Evolutionary conservation across 441 rosid genomes (phyloP).

Genomic region (Biscutella auriculata): DNA sequence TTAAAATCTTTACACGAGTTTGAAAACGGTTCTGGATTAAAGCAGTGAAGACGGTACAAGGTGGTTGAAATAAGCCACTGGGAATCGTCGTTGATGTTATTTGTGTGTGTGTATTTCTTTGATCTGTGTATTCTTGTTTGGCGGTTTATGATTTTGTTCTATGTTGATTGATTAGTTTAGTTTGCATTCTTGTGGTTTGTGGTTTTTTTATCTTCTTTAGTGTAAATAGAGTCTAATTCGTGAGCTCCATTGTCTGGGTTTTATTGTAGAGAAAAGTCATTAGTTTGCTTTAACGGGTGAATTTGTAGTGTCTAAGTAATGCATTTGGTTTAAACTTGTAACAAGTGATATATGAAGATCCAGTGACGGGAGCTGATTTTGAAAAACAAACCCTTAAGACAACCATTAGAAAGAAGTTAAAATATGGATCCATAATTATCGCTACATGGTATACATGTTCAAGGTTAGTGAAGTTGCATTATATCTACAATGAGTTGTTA

Average conservation of each 20-base stretch:
- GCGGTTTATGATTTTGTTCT: too few species aligned
- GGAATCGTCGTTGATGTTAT: too few species aligned
- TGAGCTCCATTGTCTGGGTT: too few species aligned
- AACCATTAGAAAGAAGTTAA: slow-evolving; percentile 69
- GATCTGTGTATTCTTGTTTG: too few species aligned
- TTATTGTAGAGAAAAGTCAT: background rate
- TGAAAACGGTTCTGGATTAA: background rate
- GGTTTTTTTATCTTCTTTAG: too few species aligned
- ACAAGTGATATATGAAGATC: slow-evolving; percentile 78
- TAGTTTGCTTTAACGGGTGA: background rate
- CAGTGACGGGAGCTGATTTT: slow-evolving; percentile 51
- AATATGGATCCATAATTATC: slow-evolving; percentile 74
- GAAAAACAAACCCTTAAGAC: slow-evolving; percentile 69
- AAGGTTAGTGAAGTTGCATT: slow-evolving; percentile 32
- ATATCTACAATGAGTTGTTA: background rate
- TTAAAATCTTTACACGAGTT: background rate
- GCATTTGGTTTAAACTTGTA: background rate
- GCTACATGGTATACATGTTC: slow-evolving; percentile 89
- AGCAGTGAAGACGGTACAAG: too few species aligned
- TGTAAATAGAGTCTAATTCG: too few species aligned
- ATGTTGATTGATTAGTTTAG: too few species aligned
- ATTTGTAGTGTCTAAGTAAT: background rate
- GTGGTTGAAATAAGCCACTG: too few species aligned
- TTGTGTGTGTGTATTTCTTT: too few species aligned
- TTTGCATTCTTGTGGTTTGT: too few species aligned